Percentiles rank a stretch among this genome's conserved stretches.
phyloP scores from a whole-genome alignment of 148 eudicot genomes.

The Rhododendron williamsianum region DNA sequence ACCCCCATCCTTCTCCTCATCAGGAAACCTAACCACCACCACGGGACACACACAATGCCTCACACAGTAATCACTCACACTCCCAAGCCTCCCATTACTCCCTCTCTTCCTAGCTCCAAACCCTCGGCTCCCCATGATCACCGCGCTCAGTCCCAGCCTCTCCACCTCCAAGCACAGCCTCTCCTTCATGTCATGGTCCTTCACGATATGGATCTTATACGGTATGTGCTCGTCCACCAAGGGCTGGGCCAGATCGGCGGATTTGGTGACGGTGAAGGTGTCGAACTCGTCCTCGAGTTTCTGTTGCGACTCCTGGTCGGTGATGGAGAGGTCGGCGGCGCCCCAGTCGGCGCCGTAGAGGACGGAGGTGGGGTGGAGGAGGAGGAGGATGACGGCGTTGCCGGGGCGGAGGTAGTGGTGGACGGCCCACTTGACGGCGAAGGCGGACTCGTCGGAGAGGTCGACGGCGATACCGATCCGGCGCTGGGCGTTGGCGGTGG shows the following conservation, averaged over 20 bases:
- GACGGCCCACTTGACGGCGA: conserved; percentile 90
- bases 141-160: conserved; percentile 75
- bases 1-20: conserved; percentile 72
- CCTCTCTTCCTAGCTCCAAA: conserved; percentile 70
- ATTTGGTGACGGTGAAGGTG: conserved; percentile 63
- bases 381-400: conserved; percentile 71
- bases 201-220: conserved; percentile 80
- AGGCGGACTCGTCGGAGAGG: conserved; percentile 76
- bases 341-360: conserved; percentile 96
- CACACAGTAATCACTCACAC: conserved; percentile 92
- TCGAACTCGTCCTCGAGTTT: conserved; percentile 81
- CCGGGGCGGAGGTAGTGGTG: conserved; percentile 79
- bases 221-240: conserved; percentile 70
- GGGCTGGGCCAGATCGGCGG: conserved; percentile 69
- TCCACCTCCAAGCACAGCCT: conserved; percentile 83
- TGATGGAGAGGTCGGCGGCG: conserved; percentile 46
- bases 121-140: conserved; percentile 93
- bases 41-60: conserved; percentile 93
- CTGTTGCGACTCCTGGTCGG: conserved; percentile 37
- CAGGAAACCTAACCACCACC: conserved; percentile 82
- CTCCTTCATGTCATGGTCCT: conserved; percentile 92
- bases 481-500: conserved; percentile 71
- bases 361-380: conserved; percentile 78
- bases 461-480: conserved; percentile 81
- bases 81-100: conserved; percentile 67